phyloP scores from a whole-genome alignment of 306 rosid genomes.

The Lithocarpus polystachyus region DNA sequence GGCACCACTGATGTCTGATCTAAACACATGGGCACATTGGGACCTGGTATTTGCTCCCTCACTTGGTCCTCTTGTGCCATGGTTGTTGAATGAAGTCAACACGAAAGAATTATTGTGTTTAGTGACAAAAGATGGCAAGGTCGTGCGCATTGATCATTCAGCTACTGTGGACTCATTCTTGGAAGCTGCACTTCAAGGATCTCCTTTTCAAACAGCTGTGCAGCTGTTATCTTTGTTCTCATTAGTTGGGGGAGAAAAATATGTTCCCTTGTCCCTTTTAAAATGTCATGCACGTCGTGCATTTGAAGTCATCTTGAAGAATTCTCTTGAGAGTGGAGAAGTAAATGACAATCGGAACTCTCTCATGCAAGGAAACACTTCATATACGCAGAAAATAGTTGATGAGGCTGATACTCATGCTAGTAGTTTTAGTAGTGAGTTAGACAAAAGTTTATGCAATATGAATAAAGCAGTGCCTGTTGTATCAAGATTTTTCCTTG shows the following conservation, averaged over 20 bases:
- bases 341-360: constrained; percentile 29
- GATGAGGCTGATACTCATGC: constrained; percentile 22
- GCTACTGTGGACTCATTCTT: constrained; percentile 74
- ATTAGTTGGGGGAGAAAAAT: constrained; percentile 70
- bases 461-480: constrained; percentile 39
- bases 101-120: constrained; percentile 65
- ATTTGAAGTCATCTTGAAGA: constrained; percentile 66
- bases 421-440: constrained; percentile 37
- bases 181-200: constrained; percentile 76
- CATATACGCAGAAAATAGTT: constrained; percentile 13
- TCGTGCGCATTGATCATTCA: constrained; percentile 68
- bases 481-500: constrained; percentile 67
- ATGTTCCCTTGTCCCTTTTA: constrained; percentile 67
- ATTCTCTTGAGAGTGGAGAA: constrained; percentile 43
- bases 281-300: constrained; percentile 66
- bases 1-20: constrained; percentile 85
- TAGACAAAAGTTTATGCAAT: constrained; percentile 35
- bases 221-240: constrained; percentile 61
- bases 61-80: constrained; percentile 76
- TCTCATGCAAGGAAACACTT: constrained; percentile 32
- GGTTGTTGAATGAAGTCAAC: constrained; percentile 73
- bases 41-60: constrained; percentile 74
- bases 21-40: constrained; percentile 95
- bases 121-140: constrained; percentile 80
- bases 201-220: constrained; percentile 76